Base-by-base conservation (phyloP, 768 basidiomycete species). In the Cystobasidium onofrii region DNA sequence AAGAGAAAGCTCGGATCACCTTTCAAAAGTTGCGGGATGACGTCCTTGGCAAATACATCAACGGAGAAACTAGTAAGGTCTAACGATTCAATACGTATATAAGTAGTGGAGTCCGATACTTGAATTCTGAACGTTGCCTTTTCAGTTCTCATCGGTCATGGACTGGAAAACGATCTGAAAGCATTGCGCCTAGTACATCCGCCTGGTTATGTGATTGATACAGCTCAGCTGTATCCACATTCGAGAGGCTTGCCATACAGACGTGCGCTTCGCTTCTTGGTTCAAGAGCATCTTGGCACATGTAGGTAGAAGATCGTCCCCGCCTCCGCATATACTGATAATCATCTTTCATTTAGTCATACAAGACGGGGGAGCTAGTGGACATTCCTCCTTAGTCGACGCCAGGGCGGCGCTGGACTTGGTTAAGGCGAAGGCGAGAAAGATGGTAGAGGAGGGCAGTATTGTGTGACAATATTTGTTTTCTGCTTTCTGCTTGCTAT, bases 121-220 rank as follows among this genome's bases (percentile, higher is more conserved):
- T 52, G 31, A n/a, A 4, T 62, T 64, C 36, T 20, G 20, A 29
- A 54, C 20, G 20, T 7, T 9, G 33, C 34, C 31, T 25, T 17
- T 33, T 23, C 23, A 64, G 66, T 70, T 10, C 6, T 60, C 33
- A 43, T 63, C 4, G 63, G 71, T 1, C 89, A 90, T 81, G 90
- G 88, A 0, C 84, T 98, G 23, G 95, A 98, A 75, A 98, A 98
- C 80, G 96, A 99, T 80, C 82, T 99, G 76, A 90, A 89, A 80
- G 89, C 95, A 9, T 82, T 99, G 75, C 85, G 96, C 18, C 87
- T 98, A 77, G 82, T 98, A 0, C 96, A 99, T 80, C 85, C 67
- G 15, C 9, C 70, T 7, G 66, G 86, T 74, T 86, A 84, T 75
- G 88, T 92, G 74, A 85, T 99, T 34, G 96, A 99, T 78, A 98